Base-by-base conservation (phyloP, 169 alveolate species). In the Neospora caninum region DNA sequence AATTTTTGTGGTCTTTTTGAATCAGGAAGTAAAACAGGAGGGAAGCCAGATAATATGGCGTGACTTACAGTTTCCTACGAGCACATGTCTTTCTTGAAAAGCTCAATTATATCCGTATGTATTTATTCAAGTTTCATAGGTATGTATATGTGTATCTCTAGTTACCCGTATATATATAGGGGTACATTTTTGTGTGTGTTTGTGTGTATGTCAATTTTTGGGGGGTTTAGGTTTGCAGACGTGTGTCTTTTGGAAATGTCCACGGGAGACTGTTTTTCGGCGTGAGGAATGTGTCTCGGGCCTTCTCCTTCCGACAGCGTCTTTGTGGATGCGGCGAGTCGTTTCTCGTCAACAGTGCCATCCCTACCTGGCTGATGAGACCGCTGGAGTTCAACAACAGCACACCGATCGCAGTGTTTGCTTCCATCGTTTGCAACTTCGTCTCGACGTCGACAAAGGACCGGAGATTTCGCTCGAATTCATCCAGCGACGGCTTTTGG, bases 391-490 rank as follows among this genome's bases (percentile, higher is more conserved):
- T 92, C 42, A 92, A 41, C 7, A 42, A 78, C 10, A 92, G 94
- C 78, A 92, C 87, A 64, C 94, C 94, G 82, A 92, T 82, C 39
- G 94, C 91, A 20, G 53, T 54, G 13, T 84, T 69, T 25, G 95
- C 94, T n/a, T 97, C 98, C 88, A 98, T 96, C 43, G 95, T 93
- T 38, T 96, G 97, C 36, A 98, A 96, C 92, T 97, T 97, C 41
- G 96, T 97, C 91, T 97, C 98, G n/a, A 97, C 97, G 39, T 88
- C 80, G 34, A 96, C 95, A 96, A 97, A 98, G 88, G 96, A 97
- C 93, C 97, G 97, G 29, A 98, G 96, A 80, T 98, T 95, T 88
- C 97, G 98, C 96, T 98, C 99, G 93, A 97, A 98, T 86, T 98
- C 98, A 78, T 97, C 98, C 88, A 98, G 95, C n/a, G 98, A 96